phyloP scores from a whole-genome alignment of 148 eudicot species.

The Rhododendron griersonianum region DNA sequence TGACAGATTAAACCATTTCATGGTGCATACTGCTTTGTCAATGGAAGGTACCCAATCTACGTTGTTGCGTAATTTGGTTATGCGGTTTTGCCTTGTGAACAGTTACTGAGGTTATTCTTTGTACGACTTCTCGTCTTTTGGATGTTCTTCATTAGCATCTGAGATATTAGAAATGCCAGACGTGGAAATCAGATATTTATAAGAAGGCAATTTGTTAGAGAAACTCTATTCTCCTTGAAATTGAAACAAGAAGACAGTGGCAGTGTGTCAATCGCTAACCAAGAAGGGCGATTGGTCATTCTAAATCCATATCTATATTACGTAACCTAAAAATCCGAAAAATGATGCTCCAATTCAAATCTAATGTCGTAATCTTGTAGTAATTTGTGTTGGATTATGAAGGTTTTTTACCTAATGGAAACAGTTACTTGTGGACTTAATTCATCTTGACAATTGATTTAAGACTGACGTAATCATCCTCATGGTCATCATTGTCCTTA shows the following conservation, averaged over 20 bases:
- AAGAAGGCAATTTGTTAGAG: neutral
- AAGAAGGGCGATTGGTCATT: neutral
- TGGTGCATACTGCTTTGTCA: constrained; percentile 84
- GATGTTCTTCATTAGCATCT: neutral
- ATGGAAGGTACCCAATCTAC: constrained; percentile 67
- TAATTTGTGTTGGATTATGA: neutral
- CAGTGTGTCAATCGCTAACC: neutral
- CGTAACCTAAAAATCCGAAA: neutral
- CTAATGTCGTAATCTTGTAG: neutral
- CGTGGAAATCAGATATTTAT: neutral
- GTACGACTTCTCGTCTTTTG: neutral
- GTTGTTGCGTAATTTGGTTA: neutral
- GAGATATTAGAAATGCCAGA: neutral
- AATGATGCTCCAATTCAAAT: neutral
- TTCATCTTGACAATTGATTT: neutral
- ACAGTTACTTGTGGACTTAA: neutral
- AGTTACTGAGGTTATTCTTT: neutral
- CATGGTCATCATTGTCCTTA: neutral
- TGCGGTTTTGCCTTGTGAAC: neutral
- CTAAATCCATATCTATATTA: neutral
- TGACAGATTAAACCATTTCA: constrained; percentile 81
- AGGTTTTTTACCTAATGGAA: neutral
- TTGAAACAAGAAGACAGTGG: neutral
- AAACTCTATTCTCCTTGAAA: neutral
- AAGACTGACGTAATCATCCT: neutral